A percentile compares a stretch with the other conserved stretches of the same genome.
These are phyloP conservation scores for Vitis cinerea DNA, from an alignment of 164 flowering plant species.

Conservation along the genomic window DNA sequence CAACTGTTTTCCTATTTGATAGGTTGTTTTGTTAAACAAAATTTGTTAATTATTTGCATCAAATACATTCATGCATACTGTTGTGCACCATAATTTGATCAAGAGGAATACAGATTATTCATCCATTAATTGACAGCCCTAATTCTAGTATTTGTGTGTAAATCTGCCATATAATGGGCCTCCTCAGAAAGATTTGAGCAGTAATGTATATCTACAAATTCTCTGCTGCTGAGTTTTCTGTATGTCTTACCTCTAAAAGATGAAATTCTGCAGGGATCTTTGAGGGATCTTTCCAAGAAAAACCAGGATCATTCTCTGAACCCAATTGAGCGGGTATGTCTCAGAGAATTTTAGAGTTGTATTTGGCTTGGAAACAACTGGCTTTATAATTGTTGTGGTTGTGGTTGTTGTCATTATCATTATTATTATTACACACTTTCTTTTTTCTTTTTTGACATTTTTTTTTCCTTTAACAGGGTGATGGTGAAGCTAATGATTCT, in stretches of 20 bases:
- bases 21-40: background rate
- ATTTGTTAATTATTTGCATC: background rate
- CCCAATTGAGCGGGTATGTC: constrained; percentile 33
- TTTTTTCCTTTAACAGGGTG: constrained; percentile 16
- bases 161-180: background rate
- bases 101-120: background rate
- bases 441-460: background rate
- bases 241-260: background rate
- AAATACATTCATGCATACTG: background rate
- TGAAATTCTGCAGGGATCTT: constrained; percentile 43
- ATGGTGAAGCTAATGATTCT: constrained; percentile 25
- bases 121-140: background rate
- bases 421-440: background rate
- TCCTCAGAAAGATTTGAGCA: background rate
- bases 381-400: background rate
- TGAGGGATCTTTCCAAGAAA: constrained; percentile 56
- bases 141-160: background rate
- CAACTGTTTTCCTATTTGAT: background rate
- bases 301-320: constrained; percentile 20
- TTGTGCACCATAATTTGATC: background rate
- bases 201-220: background rate
- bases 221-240: background rate
- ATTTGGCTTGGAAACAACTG: background rate
- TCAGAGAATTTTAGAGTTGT: background rate
- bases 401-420: background rate